These are phyloP conservation scores for Aspergillus flavus DNA, from an alignment of 2,329 filamentous ascomycete genomes.

Conservation along the genomic window DNA sequence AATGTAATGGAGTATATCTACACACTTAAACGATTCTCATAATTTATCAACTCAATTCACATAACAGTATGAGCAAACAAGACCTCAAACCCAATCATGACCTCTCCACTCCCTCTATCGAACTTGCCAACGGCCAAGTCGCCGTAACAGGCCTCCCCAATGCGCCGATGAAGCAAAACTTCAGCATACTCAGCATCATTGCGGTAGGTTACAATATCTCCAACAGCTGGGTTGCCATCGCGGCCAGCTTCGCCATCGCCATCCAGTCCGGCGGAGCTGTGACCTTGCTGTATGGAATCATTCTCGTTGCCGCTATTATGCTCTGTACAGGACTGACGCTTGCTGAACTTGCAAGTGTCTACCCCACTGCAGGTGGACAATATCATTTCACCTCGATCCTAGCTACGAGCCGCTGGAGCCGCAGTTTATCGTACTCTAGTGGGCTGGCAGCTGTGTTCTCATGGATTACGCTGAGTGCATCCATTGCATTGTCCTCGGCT, in stretches of 20 bases:
- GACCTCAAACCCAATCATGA: not conserved
- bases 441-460: constrained; percentile 25
- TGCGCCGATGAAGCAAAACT: constrained; percentile 27
- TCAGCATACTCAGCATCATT: constrained; percentile 27
- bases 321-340: constrained; percentile 25
- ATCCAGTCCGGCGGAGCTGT: constrained; percentile 25
- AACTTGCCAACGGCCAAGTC: constrained; percentile 24
- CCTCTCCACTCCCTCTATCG: constrained; percentile 12
- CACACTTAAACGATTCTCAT: not conserved
- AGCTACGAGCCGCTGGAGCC: constrained; percentile 27
- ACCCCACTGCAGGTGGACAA: constrained; percentile 34
- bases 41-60: not conserved
- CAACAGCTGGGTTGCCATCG: constrained; percentile 30
- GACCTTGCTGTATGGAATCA: constrained; percentile 27
- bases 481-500: constrained; percentile 20
- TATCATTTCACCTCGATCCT: constrained; percentile 34
- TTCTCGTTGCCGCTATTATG: constrained; percentile 25
- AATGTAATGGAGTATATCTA: not conserved
- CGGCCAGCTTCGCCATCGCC: constrained; percentile 28
- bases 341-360: constrained; percentile 32
- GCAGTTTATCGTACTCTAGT: constrained; percentile 24
- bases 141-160: constrained; percentile 19
- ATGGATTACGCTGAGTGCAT: constrained; percentile 26
- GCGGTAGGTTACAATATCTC: constrained; percentile 29
- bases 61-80: constrained; percentile 15